phyloP scores from a whole-genome alignment of 2,329 filamentous ascomycete species.

The Calonectria pseudoreteaudii region DNA sequence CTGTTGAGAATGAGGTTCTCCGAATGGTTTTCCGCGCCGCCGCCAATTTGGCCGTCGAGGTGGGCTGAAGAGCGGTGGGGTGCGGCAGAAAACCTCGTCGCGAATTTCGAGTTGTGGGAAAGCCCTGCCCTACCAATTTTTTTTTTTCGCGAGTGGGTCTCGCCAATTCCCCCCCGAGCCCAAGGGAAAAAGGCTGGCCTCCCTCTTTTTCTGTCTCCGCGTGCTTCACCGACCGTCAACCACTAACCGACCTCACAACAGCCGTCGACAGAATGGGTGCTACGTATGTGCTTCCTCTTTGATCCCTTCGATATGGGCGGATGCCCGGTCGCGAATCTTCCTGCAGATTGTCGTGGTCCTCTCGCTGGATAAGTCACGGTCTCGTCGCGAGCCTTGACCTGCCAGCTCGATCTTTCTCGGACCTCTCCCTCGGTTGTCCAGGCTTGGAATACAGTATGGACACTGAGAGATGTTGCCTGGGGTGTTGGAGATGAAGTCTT shows the following conservation, averaged over 20 bases:
- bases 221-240: slow-evolving; percentile 47
- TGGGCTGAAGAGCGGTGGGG: slow-evolving; percentile 49
- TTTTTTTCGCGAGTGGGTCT: slow-evolving; percentile 27
- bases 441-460: slow-evolving; percentile 60
- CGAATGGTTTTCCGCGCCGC: slow-evolving; percentile 42
- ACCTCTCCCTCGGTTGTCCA: slow-evolving; percentile 68
- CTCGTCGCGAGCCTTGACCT: slow-evolving; percentile 49
- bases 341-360: slow-evolving; percentile 85
- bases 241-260: slow-evolving; percentile 54
- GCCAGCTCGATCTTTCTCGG: slow-evolving; percentile 85
- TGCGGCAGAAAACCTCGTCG: slow-evolving; percentile 50
- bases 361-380: slow-evolving; percentile 72
- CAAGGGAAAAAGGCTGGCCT: slow-evolving; percentile 31
- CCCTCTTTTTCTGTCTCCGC: slow-evolving; percentile 16
- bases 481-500: slow-evolving; percentile 84
- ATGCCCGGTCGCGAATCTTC: slow-evolving; percentile 62
- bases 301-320: slow-evolving; percentile 49
- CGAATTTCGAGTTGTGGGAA: slow-evolving; percentile 40
- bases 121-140: slow-evolving; percentile 50
- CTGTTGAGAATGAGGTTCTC: slow-evolving; percentile 49
- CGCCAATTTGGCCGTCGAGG: slow-evolving; percentile 41
- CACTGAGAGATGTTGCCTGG: slow-evolving; percentile 70
- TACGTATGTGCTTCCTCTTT: slow-evolving; percentile 65
- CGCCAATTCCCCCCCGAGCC: slow-evolving; percentile 28
- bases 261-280: slow-evolving; percentile 57